Evolutionary conservation across 2,329 filamentous ascomycete species (phyloP).

Genomic region (Pseudogymnoascus sp.): DNA sequence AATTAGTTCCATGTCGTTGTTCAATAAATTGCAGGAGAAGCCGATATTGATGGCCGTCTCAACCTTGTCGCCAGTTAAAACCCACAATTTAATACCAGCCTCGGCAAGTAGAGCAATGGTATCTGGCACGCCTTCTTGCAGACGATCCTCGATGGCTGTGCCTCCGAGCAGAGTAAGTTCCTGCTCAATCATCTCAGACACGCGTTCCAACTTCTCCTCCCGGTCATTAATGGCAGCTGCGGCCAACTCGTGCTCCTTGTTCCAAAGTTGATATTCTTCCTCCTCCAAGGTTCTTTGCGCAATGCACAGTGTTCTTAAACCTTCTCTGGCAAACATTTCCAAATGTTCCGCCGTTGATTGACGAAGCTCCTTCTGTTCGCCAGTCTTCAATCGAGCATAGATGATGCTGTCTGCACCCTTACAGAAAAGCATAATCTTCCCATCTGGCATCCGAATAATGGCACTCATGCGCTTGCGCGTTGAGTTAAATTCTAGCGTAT

Average conservation of each 20-base stretch:
- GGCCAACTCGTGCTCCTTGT: constrained; percentile 76
- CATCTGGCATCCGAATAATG: constrained; percentile 89
- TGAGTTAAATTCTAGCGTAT: constrained; percentile 96
- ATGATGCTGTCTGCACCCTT: constrained; percentile 98
- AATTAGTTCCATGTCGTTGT: constrained; percentile 96
- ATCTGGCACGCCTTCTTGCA: constrained; percentile 95
- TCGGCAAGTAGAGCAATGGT: constrained; percentile 84
- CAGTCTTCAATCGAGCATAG: constrained; percentile 77
- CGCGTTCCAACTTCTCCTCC: constrained; percentile 85
- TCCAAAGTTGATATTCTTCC: constrained; percentile 77
- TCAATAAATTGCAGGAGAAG: constrained; percentile 94
- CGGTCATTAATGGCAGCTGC: constrained; percentile 75
- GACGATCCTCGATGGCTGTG: constrained; percentile 91
- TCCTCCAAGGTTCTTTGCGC: constrained; percentile 74
- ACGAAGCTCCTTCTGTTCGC: constrained; percentile 78
- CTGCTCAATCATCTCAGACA: constrained; percentile 84
- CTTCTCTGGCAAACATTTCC: constrained; percentile 94
- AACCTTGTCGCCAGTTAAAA: constrained; percentile 95
- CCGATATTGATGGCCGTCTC: constrained; percentile 99
- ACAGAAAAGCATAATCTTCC: constrained; percentile 83
- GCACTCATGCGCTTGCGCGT: constrained; percentile 96
- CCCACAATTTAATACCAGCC: constrained; percentile 97
- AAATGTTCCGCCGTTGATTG: constrained; percentile 82
- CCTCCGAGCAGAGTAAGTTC: constrained; percentile 82
- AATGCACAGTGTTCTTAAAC: constrained; percentile 87